phyloP scores from a whole-genome alignment of 257 asterid genomes.

The Solanum rostratum region DNA sequence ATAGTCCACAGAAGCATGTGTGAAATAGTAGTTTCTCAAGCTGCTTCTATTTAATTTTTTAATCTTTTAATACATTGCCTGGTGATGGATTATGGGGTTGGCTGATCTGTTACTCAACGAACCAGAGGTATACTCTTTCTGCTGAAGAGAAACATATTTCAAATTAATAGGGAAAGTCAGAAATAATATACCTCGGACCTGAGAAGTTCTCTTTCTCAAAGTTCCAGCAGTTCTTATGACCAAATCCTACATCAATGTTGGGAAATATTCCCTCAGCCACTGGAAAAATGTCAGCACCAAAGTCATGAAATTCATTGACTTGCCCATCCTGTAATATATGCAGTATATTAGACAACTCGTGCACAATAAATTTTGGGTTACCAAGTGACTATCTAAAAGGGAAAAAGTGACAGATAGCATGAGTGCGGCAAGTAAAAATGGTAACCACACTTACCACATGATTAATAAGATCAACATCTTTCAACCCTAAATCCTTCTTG shows the following conservation, averaged over 20 bases:
- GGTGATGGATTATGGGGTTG: not conserved
- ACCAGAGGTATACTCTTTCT: not conserved
- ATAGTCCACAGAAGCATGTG: not conserved
- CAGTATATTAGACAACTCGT: not conserved
- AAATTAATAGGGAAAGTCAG: not conserved
- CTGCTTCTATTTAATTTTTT: not conserved
- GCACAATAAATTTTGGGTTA: not conserved
- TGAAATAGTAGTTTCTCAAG: not conserved
- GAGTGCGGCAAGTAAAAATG: not conserved
- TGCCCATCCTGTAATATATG: constrained; percentile 28
- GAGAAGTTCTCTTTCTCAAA: constrained; percentile 20
- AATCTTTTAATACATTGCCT: not conserved
- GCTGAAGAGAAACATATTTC: not conserved
- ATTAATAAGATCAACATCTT: constrained; percentile 6
- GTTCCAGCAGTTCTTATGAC: constrained; percentile 10
- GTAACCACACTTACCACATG: constrained; percentile 31
- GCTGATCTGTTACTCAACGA: not conserved
- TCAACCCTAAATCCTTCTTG: not conserved
- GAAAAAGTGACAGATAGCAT: not conserved
- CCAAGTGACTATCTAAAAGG: not conserved
- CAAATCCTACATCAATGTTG: constrained; percentile 21
- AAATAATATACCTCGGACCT: constrained; percentile 36
- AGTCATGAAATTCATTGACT: constrained; percentile 23
- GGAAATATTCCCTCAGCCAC: constrained; percentile 24
- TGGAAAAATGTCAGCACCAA: constrained; percentile 29